A percentile compares a stretch with the other conserved stretches of the same genome.
Evolutionary conservation across 768 basidiomycete species (phyloP).

Genomic region (Termitomyces sp.): DNA sequence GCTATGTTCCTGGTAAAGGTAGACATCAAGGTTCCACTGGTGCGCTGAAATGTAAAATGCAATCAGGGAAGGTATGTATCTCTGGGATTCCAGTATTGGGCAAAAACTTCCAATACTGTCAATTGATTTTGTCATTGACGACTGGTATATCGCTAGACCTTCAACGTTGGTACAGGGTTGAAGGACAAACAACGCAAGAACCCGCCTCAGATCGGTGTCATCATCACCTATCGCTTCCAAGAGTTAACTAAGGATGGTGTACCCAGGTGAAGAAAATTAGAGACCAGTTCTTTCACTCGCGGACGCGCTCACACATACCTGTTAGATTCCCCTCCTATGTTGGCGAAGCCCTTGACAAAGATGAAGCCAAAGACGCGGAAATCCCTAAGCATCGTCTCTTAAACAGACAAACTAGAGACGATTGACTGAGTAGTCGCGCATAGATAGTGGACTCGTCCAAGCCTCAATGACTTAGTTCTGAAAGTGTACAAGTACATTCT

Average conservation of each 20-base stretch:
- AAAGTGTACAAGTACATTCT: background rate
- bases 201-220: constrained; percentile 51
- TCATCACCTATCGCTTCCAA: constrained; percentile 56
- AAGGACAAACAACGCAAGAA: constrained; percentile 47
- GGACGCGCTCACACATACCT: background rate
- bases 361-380: constrained; percentile 50
- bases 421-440: background rate
- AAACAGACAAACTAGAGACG: constrained; percentile 1
- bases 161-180: constrained; percentile 53
- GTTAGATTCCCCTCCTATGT: constrained; percentile 50
- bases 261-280: constrained; percentile 35
- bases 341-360: constrained; percentile 49
- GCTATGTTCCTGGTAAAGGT: constrained; percentile 51
- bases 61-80: constrained; percentile 48
- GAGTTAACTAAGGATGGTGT: constrained; percentile 53
- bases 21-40: constrained; percentile 44
- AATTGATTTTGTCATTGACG: background rate
- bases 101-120: background rate
- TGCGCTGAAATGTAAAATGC: constrained; percentile 54
- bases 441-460: background rate
- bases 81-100: background rate
- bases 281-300: background rate
- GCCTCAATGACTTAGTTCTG: background rate
- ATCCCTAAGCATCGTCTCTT: constrained; percentile 35
- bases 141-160: constrained; percentile 29